Percentiles rank a stretch among this genome's conserved stretches.
phyloP scores from a whole-genome alignment of 805 yeast species.

The Wickerhamiella azyma region DNA sequence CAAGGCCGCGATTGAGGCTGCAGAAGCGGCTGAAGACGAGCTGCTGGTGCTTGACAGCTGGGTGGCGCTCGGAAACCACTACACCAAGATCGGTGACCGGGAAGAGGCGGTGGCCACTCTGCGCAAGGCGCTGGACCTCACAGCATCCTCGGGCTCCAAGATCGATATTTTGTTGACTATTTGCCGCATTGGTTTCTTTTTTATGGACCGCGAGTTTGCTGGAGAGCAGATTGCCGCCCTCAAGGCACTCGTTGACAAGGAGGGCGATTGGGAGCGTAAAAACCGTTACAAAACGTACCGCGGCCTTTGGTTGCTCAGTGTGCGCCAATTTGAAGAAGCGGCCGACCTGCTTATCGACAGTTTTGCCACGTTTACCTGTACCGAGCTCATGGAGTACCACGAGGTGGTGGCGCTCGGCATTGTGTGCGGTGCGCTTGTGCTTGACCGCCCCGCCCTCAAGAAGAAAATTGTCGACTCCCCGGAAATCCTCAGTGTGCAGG shows the following conservation, averaged over 20 bases:
- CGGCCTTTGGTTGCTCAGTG: constrained; percentile 72
- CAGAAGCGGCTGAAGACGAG: constrained; percentile 76
- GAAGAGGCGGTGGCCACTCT: constrained; percentile 52
- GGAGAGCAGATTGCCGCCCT: constrained; percentile 61
- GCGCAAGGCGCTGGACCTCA: constrained; percentile 57
- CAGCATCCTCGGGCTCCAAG: constrained; percentile 80
- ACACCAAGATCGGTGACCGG: constrained; percentile 72
- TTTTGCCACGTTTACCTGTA: constrained; percentile 87
- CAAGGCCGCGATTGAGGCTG: constrained; percentile 35
- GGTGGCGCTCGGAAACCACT: constrained; percentile 75
- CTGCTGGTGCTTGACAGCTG: constrained; percentile 64
- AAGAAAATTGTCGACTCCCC: constrained; percentile 83
- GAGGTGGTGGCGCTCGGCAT: constrained; percentile 81
- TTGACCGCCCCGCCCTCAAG: constrained; percentile 75
- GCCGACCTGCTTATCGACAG: constrained; percentile 77
- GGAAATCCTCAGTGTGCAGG: constrained; percentile 58
- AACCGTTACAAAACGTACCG: constrained; percentile 84
- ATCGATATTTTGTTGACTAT: constrained; percentile 76
- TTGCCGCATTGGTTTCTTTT: constrained; percentile 81
- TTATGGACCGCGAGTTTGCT: constrained; percentile 57
- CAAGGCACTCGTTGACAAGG: constrained; percentile 71
- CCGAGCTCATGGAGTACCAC: constrained; percentile 79
- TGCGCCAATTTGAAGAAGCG: constrained; percentile 77
- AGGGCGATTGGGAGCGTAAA: constrained; percentile 99
- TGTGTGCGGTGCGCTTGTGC: constrained; percentile 70